phyloP scores from a whole-genome alignment of 805 yeast genomes.

The Blastobotrys robertii region DNA sequence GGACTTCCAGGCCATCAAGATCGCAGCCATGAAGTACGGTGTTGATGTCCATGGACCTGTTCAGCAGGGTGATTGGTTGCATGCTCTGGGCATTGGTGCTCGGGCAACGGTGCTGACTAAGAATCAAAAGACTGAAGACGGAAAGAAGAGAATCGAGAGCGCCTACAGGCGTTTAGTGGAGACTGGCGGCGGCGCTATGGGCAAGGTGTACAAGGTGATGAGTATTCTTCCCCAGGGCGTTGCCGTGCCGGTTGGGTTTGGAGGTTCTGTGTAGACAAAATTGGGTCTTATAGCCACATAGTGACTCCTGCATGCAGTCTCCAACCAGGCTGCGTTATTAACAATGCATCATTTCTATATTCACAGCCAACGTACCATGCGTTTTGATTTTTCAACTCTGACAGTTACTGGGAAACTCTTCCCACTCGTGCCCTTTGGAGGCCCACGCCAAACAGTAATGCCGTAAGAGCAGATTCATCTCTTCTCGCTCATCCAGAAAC shows the following conservation, averaged over 20 bases:
- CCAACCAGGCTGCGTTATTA: no score
- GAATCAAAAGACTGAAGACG: constrained; percentile 32
- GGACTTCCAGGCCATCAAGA: constrained; percentile 54
- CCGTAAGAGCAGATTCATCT: constrained; percentile 46
- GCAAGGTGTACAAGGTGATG: constrained; percentile 63
- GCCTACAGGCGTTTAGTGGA: constrained; percentile 58
- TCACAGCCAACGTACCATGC: no score
- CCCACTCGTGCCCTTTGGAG: constrained; percentile 1
- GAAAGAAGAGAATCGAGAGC: constrained; percentile 41
- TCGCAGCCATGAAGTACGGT: constrained; percentile 23
- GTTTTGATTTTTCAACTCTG: not conserved
- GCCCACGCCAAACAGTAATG: constrained; percentile 49
- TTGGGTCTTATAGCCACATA: no score
- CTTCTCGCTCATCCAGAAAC: constrained; percentile 68
- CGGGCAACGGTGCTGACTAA: constrained; percentile 43
- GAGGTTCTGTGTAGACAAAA: constrained; percentile 21
- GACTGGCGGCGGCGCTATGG: constrained; percentile 57
- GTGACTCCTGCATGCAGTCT: no score
- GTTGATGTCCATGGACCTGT: constrained; percentile 44
- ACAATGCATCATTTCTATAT: no score
- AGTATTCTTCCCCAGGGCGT: constrained; percentile 43
- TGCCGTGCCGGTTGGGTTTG: constrained; percentile 46
- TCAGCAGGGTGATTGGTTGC: constrained; percentile 74
- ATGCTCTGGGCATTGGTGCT: constrained; percentile 63
- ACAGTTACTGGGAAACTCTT: not conserved